Conservation (phyloP, 2,329 filamentous ascomycete genomes). For the Aspergillus melleus region DNA sequence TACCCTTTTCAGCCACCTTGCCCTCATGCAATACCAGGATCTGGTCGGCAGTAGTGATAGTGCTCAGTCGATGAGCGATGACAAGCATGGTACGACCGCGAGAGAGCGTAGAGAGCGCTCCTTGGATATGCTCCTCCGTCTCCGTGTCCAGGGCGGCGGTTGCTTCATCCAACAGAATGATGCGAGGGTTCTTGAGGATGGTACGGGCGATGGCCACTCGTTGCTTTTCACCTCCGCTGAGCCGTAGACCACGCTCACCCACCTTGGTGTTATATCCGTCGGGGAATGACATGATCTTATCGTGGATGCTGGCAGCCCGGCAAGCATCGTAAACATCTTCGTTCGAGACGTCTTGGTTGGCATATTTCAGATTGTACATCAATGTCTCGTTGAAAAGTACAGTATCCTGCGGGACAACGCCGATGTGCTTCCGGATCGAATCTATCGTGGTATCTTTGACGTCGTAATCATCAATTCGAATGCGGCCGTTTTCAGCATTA, state of each 20-base stretch:
- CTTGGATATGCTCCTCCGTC: conserved; percentile 90
- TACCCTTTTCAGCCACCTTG: conserved; percentile 74
- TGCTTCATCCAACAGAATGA: conserved; percentile 91
- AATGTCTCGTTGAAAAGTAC: conserved; percentile 91
- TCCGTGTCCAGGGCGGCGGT: conserved; percentile 89
- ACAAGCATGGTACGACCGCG: conserved; percentile 88
- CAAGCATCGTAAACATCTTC: conserved; percentile 82
- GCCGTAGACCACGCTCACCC: conserved; percentile 80
- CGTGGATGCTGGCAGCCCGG: conserved; percentile 84
- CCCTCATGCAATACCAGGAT: conserved; percentile 78
- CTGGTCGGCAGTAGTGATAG: conserved; percentile 81
- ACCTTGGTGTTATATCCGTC: conserved; percentile 88
- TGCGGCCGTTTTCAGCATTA: conserved; percentile 75
- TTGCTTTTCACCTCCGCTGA: conserved; percentile 91
- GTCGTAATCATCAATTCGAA: conserved; percentile 80
- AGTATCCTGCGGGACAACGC: conserved; percentile 95
- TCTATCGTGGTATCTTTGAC: conserved; percentile 88
- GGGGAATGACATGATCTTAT: conserved; percentile 85
- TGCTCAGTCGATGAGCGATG: conserved; percentile 87
- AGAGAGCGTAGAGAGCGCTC: conserved; percentile 77
- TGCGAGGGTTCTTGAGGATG: conserved; percentile 85
- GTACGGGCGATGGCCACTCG: conserved; percentile 90
- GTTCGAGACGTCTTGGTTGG: conserved; percentile 75
- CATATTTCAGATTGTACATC: conserved; percentile 93
- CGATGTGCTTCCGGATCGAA: conserved; percentile 86